Evolutionary conservation across 225 moss, liverwort and hornwort species (phyloP), one percentile per base, ranked within the genome.

Genomic region (Marchantia paleacea): DNA sequence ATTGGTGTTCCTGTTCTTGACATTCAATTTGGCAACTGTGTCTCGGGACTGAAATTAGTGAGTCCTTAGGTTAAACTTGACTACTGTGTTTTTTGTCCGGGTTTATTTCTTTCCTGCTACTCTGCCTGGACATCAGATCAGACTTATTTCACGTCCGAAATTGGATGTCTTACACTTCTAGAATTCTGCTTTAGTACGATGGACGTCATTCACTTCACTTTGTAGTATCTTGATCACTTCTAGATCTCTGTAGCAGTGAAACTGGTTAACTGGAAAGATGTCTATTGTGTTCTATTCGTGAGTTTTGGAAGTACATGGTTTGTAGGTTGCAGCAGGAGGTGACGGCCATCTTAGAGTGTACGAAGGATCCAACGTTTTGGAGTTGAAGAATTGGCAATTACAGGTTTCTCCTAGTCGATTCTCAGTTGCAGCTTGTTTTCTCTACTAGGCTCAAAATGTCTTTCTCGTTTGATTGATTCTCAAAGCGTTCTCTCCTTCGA

Each of bases 31-130:
- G 95, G 90, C 29, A 90, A 91, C 73, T 99, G 93, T 80, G 73
- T 82, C 29, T 90, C 92, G 4, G 95, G 99, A 15, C 80, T 95
- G n/a, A 92, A 94, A 80, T 76, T 99, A 88, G 94, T 96, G 85
- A 83, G 84, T 75, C 65, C 78, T 52, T 7, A 20, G 6, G 16
- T 54, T 11, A 12, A 55, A 55, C 55, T 16, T 55, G 13, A 25
- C 0, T 29, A 8, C 25, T 65, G 14, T 28, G 8, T 26, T 24
- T 25, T 65, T 9, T 24, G n/a, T 25, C 20, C 52, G 29, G n/a
- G 52, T 74, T 8, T 7, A 13, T 74, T n/a, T 0, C 7, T 8
- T 74, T 52, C 52, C 28, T 54, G n/a, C 72, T n/a, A 2, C 12
- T 50, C 24, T 8, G 20, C 10, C 70, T 1, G 47, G 48, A 48